Percentiles rank a stretch among this genome's conserved stretches.
phyloP scores from a whole-genome alignment of 805 yeast genomes.

The Barnettozyma botsteinii region DNA sequence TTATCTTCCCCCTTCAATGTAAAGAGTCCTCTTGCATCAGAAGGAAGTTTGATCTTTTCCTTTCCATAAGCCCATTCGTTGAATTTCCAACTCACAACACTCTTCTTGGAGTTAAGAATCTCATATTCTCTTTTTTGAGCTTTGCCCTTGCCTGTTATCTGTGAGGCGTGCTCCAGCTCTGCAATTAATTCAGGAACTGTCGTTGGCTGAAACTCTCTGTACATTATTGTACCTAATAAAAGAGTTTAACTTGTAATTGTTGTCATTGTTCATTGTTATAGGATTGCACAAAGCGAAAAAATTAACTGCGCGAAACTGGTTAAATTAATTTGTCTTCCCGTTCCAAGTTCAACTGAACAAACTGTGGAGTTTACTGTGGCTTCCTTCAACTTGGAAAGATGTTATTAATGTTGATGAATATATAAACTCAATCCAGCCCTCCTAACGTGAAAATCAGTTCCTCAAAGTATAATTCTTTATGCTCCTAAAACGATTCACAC shows the following conservation, averaged over 20 bases:
- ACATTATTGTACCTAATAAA: constrained; percentile 3
- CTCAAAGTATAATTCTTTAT: too few species aligned
- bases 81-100: constrained; percentile 66
- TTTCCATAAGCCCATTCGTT: constrained; percentile 83
- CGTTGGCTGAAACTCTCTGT: constrained; percentile 10
- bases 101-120: constrained; percentile 22
- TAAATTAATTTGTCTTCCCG: too few species aligned
- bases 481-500: too few species aligned
- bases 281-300: not conserved
- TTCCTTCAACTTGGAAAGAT: too few species aligned
- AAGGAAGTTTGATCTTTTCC: constrained; percentile 51
- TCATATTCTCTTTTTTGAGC: constrained; percentile 27
- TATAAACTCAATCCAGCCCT: too few species aligned
- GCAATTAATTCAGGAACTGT: constrained; percentile 9
- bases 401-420: too few species aligned
- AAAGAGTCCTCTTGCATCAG: constrained; percentile 81
- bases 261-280: too few species aligned
- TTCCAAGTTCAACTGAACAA: too few species aligned
- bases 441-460: too few species aligned
- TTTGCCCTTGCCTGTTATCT: constrained; percentile 25
- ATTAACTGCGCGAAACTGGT: too few species aligned
- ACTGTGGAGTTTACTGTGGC: too few species aligned
- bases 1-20: constrained; percentile 32
- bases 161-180: constrained; percentile 14
- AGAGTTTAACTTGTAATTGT: too few species aligned